Evolutionary conservation across 2,329 filamentous ascomycete species (phyloP), one percentile per base, ranked within the genome.

Genomic region (Cercospora canescens): DNA sequence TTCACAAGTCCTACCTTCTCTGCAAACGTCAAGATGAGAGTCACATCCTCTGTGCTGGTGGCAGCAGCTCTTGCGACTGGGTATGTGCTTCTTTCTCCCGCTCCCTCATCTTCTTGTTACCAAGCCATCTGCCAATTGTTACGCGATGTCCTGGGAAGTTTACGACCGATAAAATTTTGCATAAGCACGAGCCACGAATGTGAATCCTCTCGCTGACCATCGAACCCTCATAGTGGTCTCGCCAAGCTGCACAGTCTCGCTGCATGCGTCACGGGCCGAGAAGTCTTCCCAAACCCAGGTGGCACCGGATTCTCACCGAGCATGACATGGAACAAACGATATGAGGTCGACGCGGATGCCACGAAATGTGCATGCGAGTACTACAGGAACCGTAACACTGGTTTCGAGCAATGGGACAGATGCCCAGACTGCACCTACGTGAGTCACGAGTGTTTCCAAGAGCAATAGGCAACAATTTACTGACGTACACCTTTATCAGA

Each of bases 391-490:
- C 34, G 63, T 24, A 65, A 65, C 34, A 65, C 63, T 30, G 63
- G 63, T 24, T 39, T 39, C 14, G 21, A 61, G 57, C 57, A 55
- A 28, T 61, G 63, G 57, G 63, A 65, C 32, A 61, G 55, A 18
- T 65, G 63, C 32, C 57, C 58, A 18, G 63, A 65, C 37, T 65
- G 57, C 52, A 61, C 21, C 8, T 65, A 34, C n/a, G 63, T 59
- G 26, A 45, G 62, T 54, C 34, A n/a, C 37, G 11, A 41, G n/a
- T 11, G 6, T 30, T 4, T 39, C 16, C 21, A 24, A 12, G 39
- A 34, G 32, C n/a, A n/a, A n/a, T n/a, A 55, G 16, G 16, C 11
- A 32, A 18, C 26, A 11, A 9, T 55, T 26, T 28, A 16, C 28
- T 55, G 28, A 55, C 52, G 26, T 9, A 26, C 12, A 1, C 5